A percentile compares a stretch with the other conserved stretches of the same genome.
phyloP scores from a whole-genome alignment of 1,284 basidiomycete species.

The Marasmius tenuissimus region DNA sequence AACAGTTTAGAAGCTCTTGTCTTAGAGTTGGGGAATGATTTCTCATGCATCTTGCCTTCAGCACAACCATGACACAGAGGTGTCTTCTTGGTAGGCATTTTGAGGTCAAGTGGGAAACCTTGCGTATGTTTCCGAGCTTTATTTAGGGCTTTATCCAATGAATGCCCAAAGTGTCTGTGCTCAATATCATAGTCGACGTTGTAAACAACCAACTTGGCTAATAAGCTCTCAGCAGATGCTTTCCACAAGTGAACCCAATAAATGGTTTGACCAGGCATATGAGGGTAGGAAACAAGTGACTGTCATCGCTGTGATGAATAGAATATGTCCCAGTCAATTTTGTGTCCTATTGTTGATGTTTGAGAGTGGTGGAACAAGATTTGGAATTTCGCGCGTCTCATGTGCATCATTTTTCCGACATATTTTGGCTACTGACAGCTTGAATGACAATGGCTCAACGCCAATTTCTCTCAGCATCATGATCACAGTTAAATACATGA shows the following conservation, averaged over 20 bases:
- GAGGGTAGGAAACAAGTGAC: neutral
- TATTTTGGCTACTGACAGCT: too few species aligned
- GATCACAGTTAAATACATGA: too few species aligned
- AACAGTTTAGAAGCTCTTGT: too few species aligned
- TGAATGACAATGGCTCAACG: too few species aligned
- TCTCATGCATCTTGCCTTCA: too few species aligned
- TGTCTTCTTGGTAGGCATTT: neutral
- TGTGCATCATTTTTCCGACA: too few species aligned
- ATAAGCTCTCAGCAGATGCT: neutral
- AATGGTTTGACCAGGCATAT: neutral
- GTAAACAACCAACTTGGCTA: neutral
- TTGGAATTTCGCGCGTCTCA: too few species aligned
- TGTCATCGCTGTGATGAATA: neutral
- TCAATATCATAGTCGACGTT: neutral
- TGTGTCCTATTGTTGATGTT: too few species aligned
- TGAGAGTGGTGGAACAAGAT: too few species aligned
- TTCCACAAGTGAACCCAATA: neutral
- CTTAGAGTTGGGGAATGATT: too few species aligned
- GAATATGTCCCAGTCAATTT: too few species aligned
- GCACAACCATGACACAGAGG: neutral
- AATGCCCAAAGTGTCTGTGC: neutral
- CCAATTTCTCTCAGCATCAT: too few species aligned
- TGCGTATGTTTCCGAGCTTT: neutral
- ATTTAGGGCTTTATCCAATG: neutral
- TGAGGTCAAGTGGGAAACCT: neutral